Conservation (phyloP, 495 filamentous ascomycete genomes). For the Recurvomyces mirabilis region DNA sequence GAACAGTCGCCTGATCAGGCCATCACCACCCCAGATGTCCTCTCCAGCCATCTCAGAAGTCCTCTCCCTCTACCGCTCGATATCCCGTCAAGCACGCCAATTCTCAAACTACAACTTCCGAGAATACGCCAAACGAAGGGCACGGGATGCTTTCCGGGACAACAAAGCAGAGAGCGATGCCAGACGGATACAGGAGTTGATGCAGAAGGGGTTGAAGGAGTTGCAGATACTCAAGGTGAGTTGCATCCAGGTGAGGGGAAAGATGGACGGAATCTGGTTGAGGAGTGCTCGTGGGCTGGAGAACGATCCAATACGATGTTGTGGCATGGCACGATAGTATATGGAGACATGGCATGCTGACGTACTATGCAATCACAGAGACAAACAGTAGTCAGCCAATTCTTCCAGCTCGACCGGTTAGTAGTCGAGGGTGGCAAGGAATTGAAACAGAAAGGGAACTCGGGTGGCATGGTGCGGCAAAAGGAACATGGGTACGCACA, state of each 20-base stretch:
- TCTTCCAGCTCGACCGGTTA: conserved; percentile 82
- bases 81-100: conserved; percentile 74
- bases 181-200: conserved; percentile 69
- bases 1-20: no score
- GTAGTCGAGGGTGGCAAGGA: conserved; percentile 82
- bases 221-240: conserved; percentile 86
- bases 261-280: neutral
- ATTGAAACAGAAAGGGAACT: conserved; percentile 60
- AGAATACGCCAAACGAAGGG: conserved; percentile 85
- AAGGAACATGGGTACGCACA: conserved; percentile 70
- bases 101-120: conserved; percentile 95
- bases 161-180: conserved; percentile 57
- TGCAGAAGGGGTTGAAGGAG: conserved; percentile 79
- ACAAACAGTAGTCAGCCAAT: conserved; percentile 89
- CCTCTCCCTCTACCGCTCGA: conserved; percentile 66
- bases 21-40: no score
- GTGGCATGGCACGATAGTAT: neutral
- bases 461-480: conserved; percentile 62
- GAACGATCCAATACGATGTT: neutral
- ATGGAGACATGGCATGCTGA: conserved; percentile 7
- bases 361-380: conserved; percentile 44
- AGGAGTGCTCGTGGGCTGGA: neutral
- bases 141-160: conserved; percentile 78
- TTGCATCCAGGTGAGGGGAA: conserved; percentile 12
- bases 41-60: conserved; percentile 9